These are phyloP conservation scores for Platismatia glauca DNA, from an alignment of 495 filamentous ascomycete species.

Conservation along the genomic window DNA sequence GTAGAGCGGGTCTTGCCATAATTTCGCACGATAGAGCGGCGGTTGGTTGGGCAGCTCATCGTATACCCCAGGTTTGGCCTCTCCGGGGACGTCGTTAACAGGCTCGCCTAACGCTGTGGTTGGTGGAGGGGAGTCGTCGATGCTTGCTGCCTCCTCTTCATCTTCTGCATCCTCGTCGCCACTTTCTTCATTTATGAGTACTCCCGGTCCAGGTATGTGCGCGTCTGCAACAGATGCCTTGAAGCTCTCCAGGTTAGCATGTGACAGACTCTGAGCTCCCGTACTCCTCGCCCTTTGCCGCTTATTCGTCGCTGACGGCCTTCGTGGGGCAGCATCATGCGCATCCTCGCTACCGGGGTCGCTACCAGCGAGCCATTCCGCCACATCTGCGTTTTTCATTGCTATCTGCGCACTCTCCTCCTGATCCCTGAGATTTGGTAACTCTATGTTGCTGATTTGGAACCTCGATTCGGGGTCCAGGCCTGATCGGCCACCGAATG, in stretches of 20 bases:
- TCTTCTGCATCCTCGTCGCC: slow-evolving; percentile 32
- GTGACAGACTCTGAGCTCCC: slow-evolving; percentile 37
- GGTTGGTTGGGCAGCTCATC: slow-evolving; percentile 22
- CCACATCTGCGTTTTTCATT: slow-evolving; percentile 40
- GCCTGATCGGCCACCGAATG: slow-evolving; percentile 25
- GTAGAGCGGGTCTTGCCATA: slow-evolving; percentile 37
- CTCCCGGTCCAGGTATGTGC: slow-evolving; percentile 38
- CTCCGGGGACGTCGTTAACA: slow-evolving; percentile 27
- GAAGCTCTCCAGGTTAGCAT: slow-evolving; percentile 24
- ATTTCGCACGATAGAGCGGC: slow-evolving; percentile 32
- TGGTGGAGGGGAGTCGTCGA: slow-evolving; percentile 27
- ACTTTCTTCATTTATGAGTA: slow-evolving; percentile 39
- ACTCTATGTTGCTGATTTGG: slow-evolving; percentile 28
- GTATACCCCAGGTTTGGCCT: slow-evolving; percentile 21
- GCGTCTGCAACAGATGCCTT: slow-evolving; percentile 23
- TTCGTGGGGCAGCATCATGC: slow-evolving; percentile 25
- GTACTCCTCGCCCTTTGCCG: slow-evolving; percentile 41
- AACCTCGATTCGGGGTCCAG: slow-evolving; percentile 34
- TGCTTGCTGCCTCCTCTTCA: slow-evolving; percentile 25
- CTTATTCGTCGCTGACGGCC: slow-evolving; percentile 13
- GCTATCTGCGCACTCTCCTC: slow-evolving; percentile 32
- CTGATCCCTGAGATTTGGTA: slow-evolving; percentile 40
- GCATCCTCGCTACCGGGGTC: slow-evolving; percentile 36
- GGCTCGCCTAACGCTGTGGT: slow-evolving; percentile 30
- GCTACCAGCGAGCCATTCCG: slow-evolving; percentile 38